These are phyloP conservation scores for Fusarium haematococcum DNA, from an alignment of 2,329 filamentous ascomycete genomes.

Conservation along the genomic window DNA sequence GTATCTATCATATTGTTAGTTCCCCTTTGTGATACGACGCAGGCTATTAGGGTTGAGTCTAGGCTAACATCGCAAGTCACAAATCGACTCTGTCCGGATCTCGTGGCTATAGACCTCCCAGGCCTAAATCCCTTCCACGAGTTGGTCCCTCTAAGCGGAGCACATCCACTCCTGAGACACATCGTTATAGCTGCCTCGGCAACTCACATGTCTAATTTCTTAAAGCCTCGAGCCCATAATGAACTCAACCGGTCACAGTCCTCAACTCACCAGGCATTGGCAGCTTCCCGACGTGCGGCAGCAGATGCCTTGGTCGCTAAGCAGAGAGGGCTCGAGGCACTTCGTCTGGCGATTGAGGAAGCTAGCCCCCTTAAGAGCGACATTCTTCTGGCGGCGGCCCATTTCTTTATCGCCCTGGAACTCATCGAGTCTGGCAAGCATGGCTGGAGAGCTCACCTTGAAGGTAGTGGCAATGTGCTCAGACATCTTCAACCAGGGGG, in stretches of 20 bases:
- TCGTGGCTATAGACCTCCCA: slow-evolving; percentile 13
- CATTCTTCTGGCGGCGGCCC: not conserved
- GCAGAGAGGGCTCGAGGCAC: not conserved
- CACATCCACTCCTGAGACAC: not conserved
- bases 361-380: not conserved
- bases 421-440: slow-evolving; percentile 18
- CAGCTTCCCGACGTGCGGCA: not conserved
- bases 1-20: slow-evolving; percentile 51
- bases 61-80: not conserved
- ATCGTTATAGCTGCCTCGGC: slow-evolving; percentile 9
- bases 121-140: slow-evolving; percentile 3
- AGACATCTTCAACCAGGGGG: not conserved
- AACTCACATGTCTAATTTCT: slow-evolving; percentile 14
- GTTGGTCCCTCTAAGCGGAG: not conserved
- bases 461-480: slow-evolving; percentile 2
- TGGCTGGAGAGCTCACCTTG: slow-evolving; percentile 14
- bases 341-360: not conserved
- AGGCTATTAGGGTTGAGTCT: not conserved
- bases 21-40: not conserved
- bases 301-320: slow-evolving; percentile 7
- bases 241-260: not conserved
- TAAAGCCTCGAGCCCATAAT: not conserved
- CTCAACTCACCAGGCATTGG: not conserved
- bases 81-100: not conserved
- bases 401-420: slow-evolving; percentile 3